These are phyloP conservation scores for Graphilbum fragrans DNA, from an alignment of 2,329 filamentous ascomycete species.

Conservation along the genomic window DNA sequence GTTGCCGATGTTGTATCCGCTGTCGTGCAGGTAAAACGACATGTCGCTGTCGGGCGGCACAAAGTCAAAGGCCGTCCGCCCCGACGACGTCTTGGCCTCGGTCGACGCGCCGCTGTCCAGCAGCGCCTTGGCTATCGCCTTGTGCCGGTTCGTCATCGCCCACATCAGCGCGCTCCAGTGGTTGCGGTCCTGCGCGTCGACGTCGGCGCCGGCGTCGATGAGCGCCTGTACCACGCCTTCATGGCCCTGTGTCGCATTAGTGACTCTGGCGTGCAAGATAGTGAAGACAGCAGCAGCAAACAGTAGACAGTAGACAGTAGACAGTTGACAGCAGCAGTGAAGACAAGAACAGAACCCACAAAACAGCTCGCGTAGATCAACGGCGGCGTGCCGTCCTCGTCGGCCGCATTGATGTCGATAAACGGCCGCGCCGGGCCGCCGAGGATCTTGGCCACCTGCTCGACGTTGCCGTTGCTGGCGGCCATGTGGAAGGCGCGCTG, in stretches of 20 bases:
- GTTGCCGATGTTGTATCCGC: conserved; percentile 79
- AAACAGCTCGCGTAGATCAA: conserved; percentile 98
- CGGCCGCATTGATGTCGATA: conserved; percentile 75
- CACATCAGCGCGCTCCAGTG: conserved; percentile 98
- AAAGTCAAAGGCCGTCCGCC: conserved; percentile 91
- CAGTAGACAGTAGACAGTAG: too few relatives aligned
- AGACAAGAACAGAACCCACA: conserved; percentile 9
- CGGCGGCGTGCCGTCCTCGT: conserved; percentile 92
- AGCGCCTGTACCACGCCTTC: conserved; percentile 76
- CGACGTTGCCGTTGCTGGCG: conserved; percentile 87
- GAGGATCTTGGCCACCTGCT: conserved; percentile 66
- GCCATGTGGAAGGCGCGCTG: conserved; percentile 91
- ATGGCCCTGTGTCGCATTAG: conserved; percentile 42
- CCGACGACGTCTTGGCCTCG: conserved; percentile 87
- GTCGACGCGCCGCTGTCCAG: conserved; percentile 92
- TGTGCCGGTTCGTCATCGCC: conserved; percentile 98
- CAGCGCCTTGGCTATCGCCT: conserved; percentile 84
- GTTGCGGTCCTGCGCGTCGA: conserved; percentile 90
- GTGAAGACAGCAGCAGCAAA: too few relatives aligned
- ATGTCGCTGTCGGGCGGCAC: conserved; percentile 92
- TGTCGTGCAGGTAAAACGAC: conserved; percentile 87
- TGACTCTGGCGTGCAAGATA: too few relatives aligned
- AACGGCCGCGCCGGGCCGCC: conserved; percentile 60
- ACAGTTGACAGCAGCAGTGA: too few relatives aligned
- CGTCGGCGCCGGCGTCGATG: conserved; percentile 73